Percentiles rank a stretch among this genome's conserved stretches.
These are phyloP conservation scores for Populus davidiana DNA, from an alignment of 345 rosid genomes.

Conservation along the genomic window DNA sequence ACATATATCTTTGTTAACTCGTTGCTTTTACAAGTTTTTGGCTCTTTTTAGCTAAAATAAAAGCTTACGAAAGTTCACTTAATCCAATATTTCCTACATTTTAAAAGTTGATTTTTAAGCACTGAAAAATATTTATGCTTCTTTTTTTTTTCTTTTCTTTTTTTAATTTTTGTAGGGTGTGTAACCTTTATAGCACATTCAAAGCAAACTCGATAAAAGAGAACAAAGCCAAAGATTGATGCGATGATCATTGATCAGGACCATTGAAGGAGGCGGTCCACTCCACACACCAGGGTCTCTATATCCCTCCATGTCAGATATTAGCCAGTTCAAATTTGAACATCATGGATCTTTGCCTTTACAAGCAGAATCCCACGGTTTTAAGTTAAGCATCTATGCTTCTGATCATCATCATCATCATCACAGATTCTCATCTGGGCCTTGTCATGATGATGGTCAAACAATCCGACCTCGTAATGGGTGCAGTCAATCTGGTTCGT, in stretches of 20 bases:
- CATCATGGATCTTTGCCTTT: background rate
- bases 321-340: conserved; percentile 11
- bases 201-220: background rate
- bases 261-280: background rate
- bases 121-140: background rate
- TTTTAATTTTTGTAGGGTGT: background rate
- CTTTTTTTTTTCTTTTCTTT: background rate
- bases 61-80: background rate
- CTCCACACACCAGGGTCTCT: background rate
- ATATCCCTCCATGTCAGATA: background rate
- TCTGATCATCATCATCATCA: background rate
- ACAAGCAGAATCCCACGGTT: background rate
- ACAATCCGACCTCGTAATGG: conserved; percentile 18
- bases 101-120: background rate
- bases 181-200: background rate
- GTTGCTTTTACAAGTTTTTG: background rate
- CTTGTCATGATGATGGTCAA: conserved; percentile 28
- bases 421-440: conserved; percentile 3
- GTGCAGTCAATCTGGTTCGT: conserved; percentile 33
- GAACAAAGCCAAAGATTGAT: background rate
- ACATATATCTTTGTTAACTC: too few relatives aligned
- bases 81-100: background rate
- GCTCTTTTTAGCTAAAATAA: background rate
- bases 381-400: conserved; percentile 7
- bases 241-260: background rate